phyloP scores from a whole-genome alignment of 164 flowering plant genomes.

The Annona squamosa region DNA sequence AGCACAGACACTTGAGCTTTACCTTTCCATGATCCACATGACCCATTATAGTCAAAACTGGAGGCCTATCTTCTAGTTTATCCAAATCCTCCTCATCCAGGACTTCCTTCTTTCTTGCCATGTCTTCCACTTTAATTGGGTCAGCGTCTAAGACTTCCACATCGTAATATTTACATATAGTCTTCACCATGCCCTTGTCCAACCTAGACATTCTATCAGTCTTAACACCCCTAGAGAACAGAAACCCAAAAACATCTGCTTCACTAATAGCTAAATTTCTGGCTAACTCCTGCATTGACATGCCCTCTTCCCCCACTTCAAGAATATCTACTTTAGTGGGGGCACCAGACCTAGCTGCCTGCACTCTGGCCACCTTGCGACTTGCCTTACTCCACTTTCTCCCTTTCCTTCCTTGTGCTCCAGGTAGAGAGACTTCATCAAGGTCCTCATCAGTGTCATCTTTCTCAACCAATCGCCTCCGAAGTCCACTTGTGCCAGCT shows the following conservation, averaged over 20 bases:
- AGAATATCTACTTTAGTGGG: slow-evolving; percentile 86
- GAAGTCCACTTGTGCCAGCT: slow-evolving; percentile 41
- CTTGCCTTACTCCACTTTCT: slow-evolving; percentile 92
- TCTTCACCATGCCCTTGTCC: slow-evolving; percentile 76
- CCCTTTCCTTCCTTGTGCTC: slow-evolving; percentile 58
- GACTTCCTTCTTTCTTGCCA: slow-evolving; percentile 78
- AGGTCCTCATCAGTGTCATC: slow-evolving; percentile 52
- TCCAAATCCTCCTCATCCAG: slow-evolving; percentile 85
- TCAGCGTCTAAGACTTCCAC: slow-evolving; percentile 82
- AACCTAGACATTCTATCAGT: slow-evolving; percentile 71
- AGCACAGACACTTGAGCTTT: slow-evolving; percentile 6
- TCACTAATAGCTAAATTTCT: slow-evolving; percentile 63
- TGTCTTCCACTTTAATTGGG: slow-evolving; percentile 66
- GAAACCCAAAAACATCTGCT: slow-evolving; percentile 74
- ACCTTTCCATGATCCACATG: slow-evolving; percentile 99
- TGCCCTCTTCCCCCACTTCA: slow-evolving; percentile 85
- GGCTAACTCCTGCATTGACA: slow-evolving; percentile 78
- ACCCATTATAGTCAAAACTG: slow-evolving; percentile 94
- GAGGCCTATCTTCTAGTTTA: slow-evolving; percentile 79
- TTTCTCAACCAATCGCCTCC: slow-evolving; percentile 41
- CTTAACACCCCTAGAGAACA: slow-evolving; percentile 72
- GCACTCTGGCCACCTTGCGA: slow-evolving; percentile 73
- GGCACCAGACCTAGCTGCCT: slow-evolving; percentile 78
- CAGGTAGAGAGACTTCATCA: slow-evolving; percentile 53
- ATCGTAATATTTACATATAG: slow-evolving; percentile 71